Percentiles rank a stretch among this genome's conserved stretches.
These are phyloP conservation scores for Thraustochytrium sp. DNA, from an alignment of 352 stramenopile species.

Conservation along the genomic window DNA sequence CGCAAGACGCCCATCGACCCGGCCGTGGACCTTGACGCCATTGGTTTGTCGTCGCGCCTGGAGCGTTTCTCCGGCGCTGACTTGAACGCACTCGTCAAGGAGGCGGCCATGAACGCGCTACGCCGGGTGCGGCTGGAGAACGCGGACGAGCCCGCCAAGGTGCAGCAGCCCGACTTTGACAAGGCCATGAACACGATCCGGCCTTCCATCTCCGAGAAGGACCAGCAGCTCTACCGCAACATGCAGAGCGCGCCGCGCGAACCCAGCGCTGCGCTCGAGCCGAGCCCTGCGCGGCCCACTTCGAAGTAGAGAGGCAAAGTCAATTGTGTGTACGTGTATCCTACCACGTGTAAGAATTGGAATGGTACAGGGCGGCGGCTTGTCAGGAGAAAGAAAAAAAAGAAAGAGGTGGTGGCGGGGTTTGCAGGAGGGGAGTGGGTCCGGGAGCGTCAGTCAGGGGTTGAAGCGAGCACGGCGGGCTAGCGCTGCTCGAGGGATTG, in stretches of 20 bases:
- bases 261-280: no score
- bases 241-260: neutral
- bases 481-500: neutral
- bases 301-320: no score
- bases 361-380: no score
- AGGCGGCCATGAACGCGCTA: constrained; percentile 90
- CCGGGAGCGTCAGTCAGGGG: no score
- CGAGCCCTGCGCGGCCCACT: no score
- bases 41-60: constrained; percentile 77
- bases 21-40: constrained; percentile 78
- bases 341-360: no score
- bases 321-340: no score
- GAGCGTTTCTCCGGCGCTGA: constrained; percentile 95
- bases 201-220: constrained; percentile 46
- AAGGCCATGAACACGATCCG: constrained; percentile 45
- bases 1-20: constrained; percentile 60
- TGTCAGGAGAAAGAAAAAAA: neutral
- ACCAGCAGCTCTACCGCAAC: constrained; percentile 17
- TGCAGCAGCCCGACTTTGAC: constrained; percentile 45
- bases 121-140: constrained; percentile 44
- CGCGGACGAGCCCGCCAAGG: neutral
- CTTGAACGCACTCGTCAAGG: constrained; percentile 88
- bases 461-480: no score
- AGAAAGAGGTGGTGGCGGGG: neutral
- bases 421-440: neutral